Evolutionary conservation across 306 rosid species (phyloP).

Genomic region (Glycyrrhiza uralensis): DNA sequence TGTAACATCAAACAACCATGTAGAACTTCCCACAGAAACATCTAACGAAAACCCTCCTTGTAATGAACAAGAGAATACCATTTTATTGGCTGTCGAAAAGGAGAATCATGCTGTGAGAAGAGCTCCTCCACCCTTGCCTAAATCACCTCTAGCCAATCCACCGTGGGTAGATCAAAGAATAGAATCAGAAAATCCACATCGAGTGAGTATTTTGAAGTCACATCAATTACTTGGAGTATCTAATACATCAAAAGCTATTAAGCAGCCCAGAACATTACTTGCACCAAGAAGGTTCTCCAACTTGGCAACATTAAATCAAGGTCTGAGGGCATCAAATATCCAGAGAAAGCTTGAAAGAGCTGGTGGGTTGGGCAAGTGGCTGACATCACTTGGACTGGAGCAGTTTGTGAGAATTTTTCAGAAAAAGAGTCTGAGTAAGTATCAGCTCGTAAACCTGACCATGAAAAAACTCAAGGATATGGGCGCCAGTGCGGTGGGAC

Average conservation of each 20-base stretch:
- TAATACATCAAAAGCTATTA: conserved; percentile 34
- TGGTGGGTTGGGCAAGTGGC: conserved; percentile 87
- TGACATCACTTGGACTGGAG: conserved; percentile 65
- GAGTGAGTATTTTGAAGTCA: conserved; percentile 33
- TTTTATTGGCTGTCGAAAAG: conserved; percentile 19
- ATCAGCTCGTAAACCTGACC: conserved; percentile 76
- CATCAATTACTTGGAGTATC: conserved; percentile 42
- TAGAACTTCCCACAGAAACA: conserved; percentile 31
- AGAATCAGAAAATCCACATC: conserved; percentile 34
- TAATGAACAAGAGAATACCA: conserved; percentile 38
- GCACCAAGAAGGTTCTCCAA: conserved; percentile 34
- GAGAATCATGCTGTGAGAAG: conserved; percentile 26
- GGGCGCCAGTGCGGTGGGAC: conserved; percentile 97
- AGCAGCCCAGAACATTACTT: conserved; percentile 43
- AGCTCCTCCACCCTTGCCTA: conserved; percentile 30
- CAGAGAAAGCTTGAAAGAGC: conserved; percentile 81
- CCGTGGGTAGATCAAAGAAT: conserved; percentile 27
- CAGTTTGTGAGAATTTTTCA: conserved; percentile 78
- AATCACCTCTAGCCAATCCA: conserved; percentile 35
- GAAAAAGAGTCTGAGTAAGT: conserved; percentile 57
- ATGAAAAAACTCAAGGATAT: conserved; percentile 94
- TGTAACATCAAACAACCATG: conserved; percentile 19
- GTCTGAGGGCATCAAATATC: conserved; percentile 70
- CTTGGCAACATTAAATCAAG: conserved; percentile 41
- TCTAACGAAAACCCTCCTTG: conserved; percentile 26